Evolutionary conservation across 345 rosid genomes (phyloP).

Genomic region (Eucalyptus cloeziana): DNA sequence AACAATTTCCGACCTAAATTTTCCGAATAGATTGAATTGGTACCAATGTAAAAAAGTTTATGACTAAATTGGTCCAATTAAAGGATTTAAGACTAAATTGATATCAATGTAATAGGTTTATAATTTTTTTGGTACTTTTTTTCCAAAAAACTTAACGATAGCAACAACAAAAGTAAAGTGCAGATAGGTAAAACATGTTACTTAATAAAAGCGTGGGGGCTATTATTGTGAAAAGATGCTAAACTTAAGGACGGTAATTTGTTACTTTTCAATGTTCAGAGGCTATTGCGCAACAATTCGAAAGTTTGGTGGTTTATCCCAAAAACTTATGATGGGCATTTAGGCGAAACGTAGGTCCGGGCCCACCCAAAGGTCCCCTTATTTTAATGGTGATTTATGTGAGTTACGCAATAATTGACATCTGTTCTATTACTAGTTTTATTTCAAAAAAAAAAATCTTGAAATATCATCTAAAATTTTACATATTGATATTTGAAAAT

Average conservation of each 20-base stretch:
- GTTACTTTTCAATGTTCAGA: neutral
- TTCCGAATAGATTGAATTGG: no score
- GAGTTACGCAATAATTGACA: neutral
- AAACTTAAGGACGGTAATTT: neutral
- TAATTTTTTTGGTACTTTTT: no score
- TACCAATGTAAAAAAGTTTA: no score
- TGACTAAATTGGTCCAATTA: no score
- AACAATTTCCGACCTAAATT: no score
- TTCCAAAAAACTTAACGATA: no score
- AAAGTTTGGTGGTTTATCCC: neutral
- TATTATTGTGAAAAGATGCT: neutral
- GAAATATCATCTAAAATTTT: neutral
- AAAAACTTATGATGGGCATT: neutral
- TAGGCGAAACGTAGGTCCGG: neutral
- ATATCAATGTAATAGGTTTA: no score
- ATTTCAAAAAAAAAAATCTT: neutral
- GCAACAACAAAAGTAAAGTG: neutral
- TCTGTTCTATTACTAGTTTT: neutral
- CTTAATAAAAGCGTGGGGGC: neutral
- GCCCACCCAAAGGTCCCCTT: neutral
- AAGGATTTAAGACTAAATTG: no score
- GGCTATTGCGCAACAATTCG: neutral
- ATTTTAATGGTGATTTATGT: neutral
- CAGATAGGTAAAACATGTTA: neutral
- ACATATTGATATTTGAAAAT: neutral